Percentiles rank a stretch among this genome's conserved stretches.
Conservation (phyloP, 768 basidiomycete species). For the Clathrus columnatus region DNA sequence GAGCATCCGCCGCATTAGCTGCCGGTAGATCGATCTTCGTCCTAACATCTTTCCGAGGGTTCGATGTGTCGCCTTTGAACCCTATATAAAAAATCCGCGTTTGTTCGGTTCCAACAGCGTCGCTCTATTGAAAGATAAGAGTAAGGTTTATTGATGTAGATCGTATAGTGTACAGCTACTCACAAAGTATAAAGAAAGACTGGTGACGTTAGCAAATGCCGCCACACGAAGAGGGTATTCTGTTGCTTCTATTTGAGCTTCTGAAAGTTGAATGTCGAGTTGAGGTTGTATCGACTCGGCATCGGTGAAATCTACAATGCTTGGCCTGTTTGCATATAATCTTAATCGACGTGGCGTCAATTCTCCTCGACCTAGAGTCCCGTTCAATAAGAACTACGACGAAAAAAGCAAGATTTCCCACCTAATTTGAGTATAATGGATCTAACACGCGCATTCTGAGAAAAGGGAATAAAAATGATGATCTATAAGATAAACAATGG, state of each 20-base stretch:
- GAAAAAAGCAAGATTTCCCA: constrained; percentile 22
- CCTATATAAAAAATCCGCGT: constrained; percentile 72
- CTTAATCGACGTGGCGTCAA: constrained; percentile 64
- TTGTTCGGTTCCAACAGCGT: constrained; percentile 54
- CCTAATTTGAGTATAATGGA: constrained; percentile 73
- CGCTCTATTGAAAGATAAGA: constrained; percentile 35
- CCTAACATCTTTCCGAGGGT: constrained; percentile 46
- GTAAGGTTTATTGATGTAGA: constrained; percentile 3
- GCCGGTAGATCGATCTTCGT: constrained; percentile 68
- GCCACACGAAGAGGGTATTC: constrained; percentile 75
- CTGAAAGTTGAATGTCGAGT: constrained; percentile 58
- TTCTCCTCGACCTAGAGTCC: constrained; percentile 70
- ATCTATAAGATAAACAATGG: constrained; percentile 34
- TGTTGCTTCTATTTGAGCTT: constrained; percentile 57
- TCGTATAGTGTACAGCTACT: no score
- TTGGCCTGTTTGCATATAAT: constrained; percentile 64
- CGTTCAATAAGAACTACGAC: background rate
- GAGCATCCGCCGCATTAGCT: constrained; percentile 69
- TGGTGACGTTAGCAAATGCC: constrained; percentile 66
- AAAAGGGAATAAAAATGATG: constrained; percentile 76
- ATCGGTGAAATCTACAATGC: constrained; percentile 70
- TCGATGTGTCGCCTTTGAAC: constrained; percentile 66
- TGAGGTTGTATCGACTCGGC: constrained; percentile 63
- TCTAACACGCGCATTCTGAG: constrained; percentile 64
- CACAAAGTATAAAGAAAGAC: constrained; percentile 74